A percentile compares a stretch with the other conserved stretches of the same genome.
These are phyloP conservation scores for Theileria orientalis DNA, from an alignment of 169 alveolate species.

Conservation along the genomic window DNA sequence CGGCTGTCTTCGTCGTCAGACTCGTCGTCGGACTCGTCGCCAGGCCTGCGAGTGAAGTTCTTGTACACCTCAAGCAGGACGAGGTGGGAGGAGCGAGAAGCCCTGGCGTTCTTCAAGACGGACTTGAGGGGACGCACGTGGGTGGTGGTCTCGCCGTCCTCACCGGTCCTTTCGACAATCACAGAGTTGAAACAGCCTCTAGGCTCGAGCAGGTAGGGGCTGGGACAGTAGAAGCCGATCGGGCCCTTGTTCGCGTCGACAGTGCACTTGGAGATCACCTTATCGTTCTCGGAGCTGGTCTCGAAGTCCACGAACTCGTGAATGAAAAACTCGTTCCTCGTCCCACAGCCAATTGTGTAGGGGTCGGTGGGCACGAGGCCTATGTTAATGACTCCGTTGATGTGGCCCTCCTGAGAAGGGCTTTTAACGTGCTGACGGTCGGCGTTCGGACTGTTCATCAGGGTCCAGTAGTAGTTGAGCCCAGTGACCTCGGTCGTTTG, in stretches of 20 bases:
- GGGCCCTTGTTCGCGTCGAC: slow-evolving; percentile 38
- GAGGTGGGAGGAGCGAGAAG: slow-evolving; percentile 10
- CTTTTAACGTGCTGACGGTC: neutral
- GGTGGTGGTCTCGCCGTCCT: neutral
- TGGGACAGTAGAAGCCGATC: slow-evolving; percentile 64
- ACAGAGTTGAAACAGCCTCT: slow-evolving; percentile 39
- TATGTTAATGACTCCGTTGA: neutral
- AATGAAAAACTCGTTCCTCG: slow-evolving; percentile 28
- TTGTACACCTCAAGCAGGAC: slow-evolving; percentile 6
- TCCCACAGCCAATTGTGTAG: slow-evolving; percentile 63
- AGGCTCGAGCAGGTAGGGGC: slow-evolving; percentile 35
- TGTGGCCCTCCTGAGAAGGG: neutral
- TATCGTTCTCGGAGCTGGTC: neutral
- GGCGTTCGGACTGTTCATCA: neutral
- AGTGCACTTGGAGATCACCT: slow-evolving; percentile 6
- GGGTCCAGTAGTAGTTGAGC: slow-evolving; percentile 29
- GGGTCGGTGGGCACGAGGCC: slow-evolving; percentile 62
- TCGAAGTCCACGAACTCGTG: slow-evolving; percentile 7
- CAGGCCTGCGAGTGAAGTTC: neutral
- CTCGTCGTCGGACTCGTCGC: neutral
- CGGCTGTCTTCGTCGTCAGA: neutral
- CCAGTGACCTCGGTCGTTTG: neutral
- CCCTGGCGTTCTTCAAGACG: slow-evolving; percentile 21
- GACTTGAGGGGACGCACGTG: neutral
- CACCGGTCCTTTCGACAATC: neutral